Base-by-base conservation (phyloP, 2,329 filamentous ascomycete species). In the Pseudogymnoascus sp. region DNA sequence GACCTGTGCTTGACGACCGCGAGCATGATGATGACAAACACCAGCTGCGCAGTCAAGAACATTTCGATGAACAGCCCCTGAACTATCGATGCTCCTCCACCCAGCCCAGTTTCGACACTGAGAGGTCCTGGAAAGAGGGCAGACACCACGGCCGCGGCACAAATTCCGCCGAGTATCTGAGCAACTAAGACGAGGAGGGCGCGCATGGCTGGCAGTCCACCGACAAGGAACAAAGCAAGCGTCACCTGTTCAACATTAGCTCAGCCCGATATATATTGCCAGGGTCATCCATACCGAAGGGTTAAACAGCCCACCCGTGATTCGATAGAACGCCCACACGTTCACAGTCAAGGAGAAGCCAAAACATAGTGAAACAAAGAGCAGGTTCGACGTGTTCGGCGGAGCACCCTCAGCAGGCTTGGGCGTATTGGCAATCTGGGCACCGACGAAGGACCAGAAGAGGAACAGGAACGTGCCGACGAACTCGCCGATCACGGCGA, bases 301-400 rank as follows among this genome's bases (percentile, higher is more conserved):
- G 39, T 81, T 81, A 67, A 81, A 81, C 14, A 80, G 68, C 2
- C 78, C 78, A 22, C 79, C 79, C 2, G 76, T 78, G 30, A 81
- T 74, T 14, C 79, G 74, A 65, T 77, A 81, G 66, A 82, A 82
- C 1, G 79, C 75, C 79, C 80, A 82, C 2, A 78, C 78, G 65
- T 81, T 82, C 63, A 79, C 78, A 1, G 75, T 74, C 59, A 81
- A 70, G 22, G 37, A 59, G 57, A 67, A 70, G 1, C 69, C 72
- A 47, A 67, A 69, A 4, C 64, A 62, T 9, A 69, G 25, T 30
- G 65, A 39, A 39, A 64, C 62, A 62, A 73, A 76, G 1, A 75
- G 39, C 69, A 69, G 73, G 74, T 5, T 68, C 79, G 61, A 76
- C 77, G 7, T 75, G 73, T 60, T 79, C 67, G 37, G 25, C 43